phyloP scores from a whole-genome alignment of 2,329 filamentous ascomycete species.

The Alternaria hordeiaustralica region DNA sequence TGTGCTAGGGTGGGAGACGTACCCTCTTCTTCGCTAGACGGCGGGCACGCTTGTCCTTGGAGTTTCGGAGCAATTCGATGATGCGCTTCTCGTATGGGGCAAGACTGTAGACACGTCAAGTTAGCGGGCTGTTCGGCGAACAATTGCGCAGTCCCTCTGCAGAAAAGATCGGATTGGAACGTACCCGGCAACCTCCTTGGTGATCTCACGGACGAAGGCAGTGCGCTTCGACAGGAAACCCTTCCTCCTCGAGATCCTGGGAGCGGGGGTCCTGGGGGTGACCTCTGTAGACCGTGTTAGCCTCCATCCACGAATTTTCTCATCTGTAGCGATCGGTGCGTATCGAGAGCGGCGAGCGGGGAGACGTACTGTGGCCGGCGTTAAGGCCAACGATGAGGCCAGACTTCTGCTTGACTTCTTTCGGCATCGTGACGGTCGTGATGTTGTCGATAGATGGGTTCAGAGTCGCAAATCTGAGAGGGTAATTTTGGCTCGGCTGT shows the following conservation, averaged over 20 bases:
- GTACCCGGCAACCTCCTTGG: conserved; percentile 97
- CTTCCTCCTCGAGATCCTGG: conserved; percentile 74
- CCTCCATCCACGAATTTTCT: conserved; percentile 21
- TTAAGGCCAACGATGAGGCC: conserved; percentile 67
- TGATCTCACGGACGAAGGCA: conserved; percentile 93
- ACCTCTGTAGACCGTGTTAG: conserved; percentile 52
- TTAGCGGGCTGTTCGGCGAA: conserved; percentile 11
- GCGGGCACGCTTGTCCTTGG: conserved; percentile 98
- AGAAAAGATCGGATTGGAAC: conserved; percentile 45
- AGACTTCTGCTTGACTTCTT: conserved; percentile 62
- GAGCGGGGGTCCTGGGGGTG: conserved; percentile 58
- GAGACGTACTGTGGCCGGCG: conserved; percentile 68
- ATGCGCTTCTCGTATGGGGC: conserved; percentile 85
- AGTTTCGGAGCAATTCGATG: conserved; percentile 98
- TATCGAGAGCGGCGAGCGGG: conserved; percentile 22
- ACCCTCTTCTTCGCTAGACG: conserved; percentile 99
- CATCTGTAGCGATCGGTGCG: conserved; percentile 11
- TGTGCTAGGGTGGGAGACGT: conserved; percentile 52
- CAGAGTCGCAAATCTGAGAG: conserved; percentile 14
- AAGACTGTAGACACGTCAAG: conserved; percentile 21
- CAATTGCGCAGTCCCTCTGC: background rate
- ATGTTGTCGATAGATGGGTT: conserved; percentile 40
- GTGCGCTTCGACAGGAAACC: conserved; percentile 97
- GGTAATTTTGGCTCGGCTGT: conserved; percentile 30
- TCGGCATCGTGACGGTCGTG: conserved; percentile 55